Evolutionary conservation across 495 filamentous ascomycete species (phyloP), one percentile per base, ranked within the genome.

Genomic region (Daldinia vernicosa): DNA sequence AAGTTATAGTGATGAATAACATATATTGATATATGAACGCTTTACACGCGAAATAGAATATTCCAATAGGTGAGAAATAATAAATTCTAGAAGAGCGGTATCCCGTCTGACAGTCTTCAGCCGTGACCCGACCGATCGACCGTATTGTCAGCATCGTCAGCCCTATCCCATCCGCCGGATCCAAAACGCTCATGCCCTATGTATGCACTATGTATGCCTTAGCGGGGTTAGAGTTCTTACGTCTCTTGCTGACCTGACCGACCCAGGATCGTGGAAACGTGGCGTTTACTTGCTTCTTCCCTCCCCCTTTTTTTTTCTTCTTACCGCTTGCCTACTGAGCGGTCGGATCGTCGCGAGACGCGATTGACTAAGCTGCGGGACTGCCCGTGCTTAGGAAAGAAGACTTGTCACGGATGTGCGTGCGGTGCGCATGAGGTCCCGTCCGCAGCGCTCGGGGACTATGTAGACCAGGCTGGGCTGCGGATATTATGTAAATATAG

Each of bases 151-250:
- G 69, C 59, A 67, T 58, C 59, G 24, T 60, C 53, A 71, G 69
- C 69, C 63, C 69, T 67, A 63, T 37, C 54, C 33, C 3, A 22
- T 32, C n/a, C 17, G 8, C 54, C 30, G n/a, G 54, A 37, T 24
- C 19, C 54, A 24, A 37, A 22, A n/a, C 30, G 19, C 32, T 24
- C 14, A 37, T 33, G 11, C 9, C 27, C 28, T 43, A 59, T 35
- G 14, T 40, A 40, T 40, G 37, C 15, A 40, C n/a, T 15, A 47
- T 47, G 17, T 47, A 47, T 47, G 19, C 17, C 4, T 11, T 35
- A 14, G 26, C 32, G 32, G 52, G 55, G 45, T 37, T 70, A 64
- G 60, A 57, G 67, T 70, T 63, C 63, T 67, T 60, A 67, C 63
- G 19, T 45, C 40, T 37, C 14, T 11, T 54, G 28, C 45, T 39